A percentile compares a stretch with the other conserved stretches of the same genome.
These are phyloP conservation scores for Rossbeevera mucosa DNA, from an alignment of 768 basidiomycete species.

Conservation along the genomic window DNA sequence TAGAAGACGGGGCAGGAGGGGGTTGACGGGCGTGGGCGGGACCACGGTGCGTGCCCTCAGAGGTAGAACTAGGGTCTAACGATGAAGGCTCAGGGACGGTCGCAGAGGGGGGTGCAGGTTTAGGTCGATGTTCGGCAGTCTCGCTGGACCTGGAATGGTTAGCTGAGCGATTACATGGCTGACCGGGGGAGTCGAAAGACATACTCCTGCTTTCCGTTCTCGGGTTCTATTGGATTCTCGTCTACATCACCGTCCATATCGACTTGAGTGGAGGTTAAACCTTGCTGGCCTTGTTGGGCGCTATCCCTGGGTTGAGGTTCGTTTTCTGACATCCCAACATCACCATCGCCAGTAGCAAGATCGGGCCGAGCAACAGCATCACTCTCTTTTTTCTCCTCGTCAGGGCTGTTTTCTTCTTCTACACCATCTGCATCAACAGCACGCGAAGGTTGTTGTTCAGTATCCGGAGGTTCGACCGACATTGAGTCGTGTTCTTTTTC, in stretches of 20 bases:
- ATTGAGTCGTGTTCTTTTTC: conserved; percentile 17
- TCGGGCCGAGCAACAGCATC: conserved; percentile 36
- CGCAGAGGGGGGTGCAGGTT: not conserved
- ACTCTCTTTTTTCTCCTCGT: conserved; percentile 26
- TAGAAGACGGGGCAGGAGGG: conserved; percentile 32
- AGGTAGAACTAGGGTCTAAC: conserved; percentile 31
- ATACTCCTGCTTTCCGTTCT: conserved; percentile 12
- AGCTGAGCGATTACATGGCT: not conserved
- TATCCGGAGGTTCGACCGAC: conserved; percentile 23
- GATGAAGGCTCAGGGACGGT: conserved; percentile 8
- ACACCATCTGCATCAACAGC: conserved; percentile 15
- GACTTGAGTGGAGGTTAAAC: conserved; percentile 11
- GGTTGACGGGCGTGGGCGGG: conserved; percentile 38
- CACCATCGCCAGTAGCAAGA: conserved; percentile 26
- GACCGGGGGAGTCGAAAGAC: not conserved
- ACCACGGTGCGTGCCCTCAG: conserved; percentile 45
- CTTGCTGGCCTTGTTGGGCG: conserved; percentile 20
- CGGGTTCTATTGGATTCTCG: conserved; percentile 26
- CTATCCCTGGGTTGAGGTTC: conserved; percentile 17
- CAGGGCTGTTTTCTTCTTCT: conserved; percentile 25
- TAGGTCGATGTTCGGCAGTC: conserved; percentile 7
- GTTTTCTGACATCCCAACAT: conserved; percentile 15
- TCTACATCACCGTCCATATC: conserved; percentile 9
- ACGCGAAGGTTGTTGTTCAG: conserved; percentile 15
- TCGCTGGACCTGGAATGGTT: conserved; percentile 10